Evolutionary conservation across 768 basidiomycete species (phyloP), one percentile per base, ranked within the genome.

Genomic region (Lentinus brumalis): DNA sequence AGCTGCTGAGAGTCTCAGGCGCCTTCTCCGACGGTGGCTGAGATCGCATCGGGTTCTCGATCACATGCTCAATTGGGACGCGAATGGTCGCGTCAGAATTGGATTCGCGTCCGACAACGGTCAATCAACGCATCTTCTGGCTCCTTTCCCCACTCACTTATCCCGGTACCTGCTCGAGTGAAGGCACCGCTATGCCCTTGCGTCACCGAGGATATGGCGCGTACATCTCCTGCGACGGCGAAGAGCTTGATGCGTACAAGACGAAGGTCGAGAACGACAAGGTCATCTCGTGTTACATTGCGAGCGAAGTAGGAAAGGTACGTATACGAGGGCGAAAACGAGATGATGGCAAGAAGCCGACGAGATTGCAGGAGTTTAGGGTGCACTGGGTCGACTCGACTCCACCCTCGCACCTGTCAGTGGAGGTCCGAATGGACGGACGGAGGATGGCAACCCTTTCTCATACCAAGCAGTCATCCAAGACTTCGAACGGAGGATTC

Each of bases 301-400:
- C 54, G 2, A 59, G 56, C 32, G 63, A 65, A 29, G 53, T 50
- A 2, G 66, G 67, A 1, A 65, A 61, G 53, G 67, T 67, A 6
- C 18, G 67, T 53, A 26, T 26, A 26, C 1, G 18, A 39, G 8
- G 8, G 10, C 21, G 8, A 6, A 47, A 31, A 26, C 11, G n/a
- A 0, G 4, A 5, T 10, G 2, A 15, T 18, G 5, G 11, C 21
- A 15, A 14, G 26, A 3, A n/a, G 38, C 14, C 26, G 16, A 47
- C 0, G 14, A 14, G 5, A 12, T 4, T 1, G 12, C 29, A 66
- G 65, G 56, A 59, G 5, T 63, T 61, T 12, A 51, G n/a, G 39
- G 62, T 65, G 0, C 55, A 63, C 38, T 67, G 67, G 67, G 38
- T 63, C 4, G 62, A 63, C 50, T 59, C 62, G 30, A 52, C 60